Percentiles rank a stretch among this genome's conserved stretches.
Evolutionary conservation across 2,329 filamentous ascomycete species (phyloP).

Genomic region (Nakataea oryzae): DNA sequence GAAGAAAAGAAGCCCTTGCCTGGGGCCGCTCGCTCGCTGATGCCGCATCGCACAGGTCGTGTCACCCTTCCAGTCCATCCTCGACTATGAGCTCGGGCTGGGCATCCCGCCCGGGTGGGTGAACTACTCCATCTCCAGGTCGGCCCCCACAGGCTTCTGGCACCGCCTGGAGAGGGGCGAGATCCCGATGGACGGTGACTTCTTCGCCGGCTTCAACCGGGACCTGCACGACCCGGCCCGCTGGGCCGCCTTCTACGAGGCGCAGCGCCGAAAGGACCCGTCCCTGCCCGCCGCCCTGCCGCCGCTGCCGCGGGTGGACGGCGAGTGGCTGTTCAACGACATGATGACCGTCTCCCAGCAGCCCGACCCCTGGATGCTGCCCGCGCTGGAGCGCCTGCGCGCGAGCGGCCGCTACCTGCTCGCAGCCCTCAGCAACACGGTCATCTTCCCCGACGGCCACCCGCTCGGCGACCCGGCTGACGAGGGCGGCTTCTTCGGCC

Average conservation of each 20-base stretch:
- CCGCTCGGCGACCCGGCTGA: constrained; percentile 36
- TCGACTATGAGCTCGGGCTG: constrained; percentile 73
- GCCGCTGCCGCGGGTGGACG: constrained; percentile 63
- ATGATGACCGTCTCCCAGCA: constrained; percentile 71
- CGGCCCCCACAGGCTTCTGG: constrained; percentile 74
- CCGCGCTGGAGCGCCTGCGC: constrained; percentile 62
- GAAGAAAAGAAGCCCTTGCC: neutral
- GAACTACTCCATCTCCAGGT: constrained; percentile 77
- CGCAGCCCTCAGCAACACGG: constrained; percentile 81
- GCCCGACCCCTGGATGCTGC: constrained; percentile 81
- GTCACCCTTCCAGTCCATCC: constrained; percentile 86
- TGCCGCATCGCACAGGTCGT: constrained; percentile 51
- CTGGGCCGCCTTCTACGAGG: constrained; percentile 58
- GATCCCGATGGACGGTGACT: constrained; percentile 61
- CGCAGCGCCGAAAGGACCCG: constrained; percentile 29
- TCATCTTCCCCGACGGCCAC: constrained; percentile 72
- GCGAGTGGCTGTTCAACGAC: constrained; percentile 70
- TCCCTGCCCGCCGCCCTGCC: constrained; percentile 34
- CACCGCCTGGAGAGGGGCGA: constrained; percentile 79
- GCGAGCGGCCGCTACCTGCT: constrained; percentile 57
- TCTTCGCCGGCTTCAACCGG: constrained; percentile 64
- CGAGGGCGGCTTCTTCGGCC: constrained; percentile 22
- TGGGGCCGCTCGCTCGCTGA: constrained; percentile 5
- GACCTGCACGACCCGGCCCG: constrained; percentile 58
- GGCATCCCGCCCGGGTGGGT: constrained; percentile 81